phyloP scores from a whole-genome alignment of 306 rosid genomes.

The Sphenostylis stenocarpa region DNA sequence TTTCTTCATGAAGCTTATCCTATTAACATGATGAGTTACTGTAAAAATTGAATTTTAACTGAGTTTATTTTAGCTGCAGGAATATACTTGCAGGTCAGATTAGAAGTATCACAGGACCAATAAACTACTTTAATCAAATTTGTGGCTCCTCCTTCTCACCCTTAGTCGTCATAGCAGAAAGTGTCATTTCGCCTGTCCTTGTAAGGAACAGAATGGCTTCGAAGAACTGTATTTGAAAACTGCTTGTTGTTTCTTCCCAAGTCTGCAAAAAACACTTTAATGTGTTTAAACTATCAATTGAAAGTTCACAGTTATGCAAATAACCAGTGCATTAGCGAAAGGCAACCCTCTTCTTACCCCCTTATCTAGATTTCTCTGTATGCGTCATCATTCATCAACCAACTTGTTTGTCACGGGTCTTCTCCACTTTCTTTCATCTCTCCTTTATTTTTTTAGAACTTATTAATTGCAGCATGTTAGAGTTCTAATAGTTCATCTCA shows the following conservation, averaged over 20 bases:
- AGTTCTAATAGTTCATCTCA: neutral
- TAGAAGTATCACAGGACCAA: neutral
- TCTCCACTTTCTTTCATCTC: neutral
- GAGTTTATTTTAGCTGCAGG: neutral
- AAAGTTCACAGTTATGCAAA: slow-evolving; percentile 19
- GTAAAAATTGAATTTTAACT: neutral
- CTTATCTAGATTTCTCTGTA: slow-evolving; percentile 29
- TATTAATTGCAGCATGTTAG: neutral
- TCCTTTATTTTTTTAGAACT: neutral
- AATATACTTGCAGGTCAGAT: neutral
- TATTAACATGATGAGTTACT: neutral
- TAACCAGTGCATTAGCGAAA: slow-evolving; percentile 26
- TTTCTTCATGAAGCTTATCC: neutral
- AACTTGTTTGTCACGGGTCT: slow-evolving; percentile 63
- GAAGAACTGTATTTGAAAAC: neutral
- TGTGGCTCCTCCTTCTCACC: neutral
- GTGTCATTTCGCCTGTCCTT: neutral
- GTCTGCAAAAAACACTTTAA: neutral
- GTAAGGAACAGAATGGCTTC: neutral
- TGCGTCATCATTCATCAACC: slow-evolving; percentile 34
- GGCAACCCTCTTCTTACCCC: slow-evolving; percentile 21
- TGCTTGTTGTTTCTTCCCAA: neutral
- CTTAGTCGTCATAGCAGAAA: neutral
- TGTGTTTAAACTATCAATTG: neutral
- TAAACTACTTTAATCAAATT: neutral